A percentile compares a stretch with the other conserved stretches of the same genome.
Evolutionary conservation across 192 early-diverging fungal species (phyloP).

Genomic region (Linnemannia schmuckeri): DNA sequence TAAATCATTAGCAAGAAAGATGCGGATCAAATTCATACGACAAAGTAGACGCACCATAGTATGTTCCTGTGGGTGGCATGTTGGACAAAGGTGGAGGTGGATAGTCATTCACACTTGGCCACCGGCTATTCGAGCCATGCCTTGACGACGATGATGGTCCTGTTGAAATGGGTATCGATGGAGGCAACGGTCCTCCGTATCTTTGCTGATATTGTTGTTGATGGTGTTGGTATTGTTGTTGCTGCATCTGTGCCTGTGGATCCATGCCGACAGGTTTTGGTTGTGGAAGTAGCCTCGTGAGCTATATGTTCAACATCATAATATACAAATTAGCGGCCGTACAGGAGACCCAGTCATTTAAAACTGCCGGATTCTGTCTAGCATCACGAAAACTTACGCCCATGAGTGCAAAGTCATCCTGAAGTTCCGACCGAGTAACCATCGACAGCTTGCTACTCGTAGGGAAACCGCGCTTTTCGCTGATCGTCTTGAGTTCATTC

Average conservation of each 20-base stretch:
- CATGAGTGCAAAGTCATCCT: conserved; percentile 60
- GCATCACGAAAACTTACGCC: conserved; percentile 36
- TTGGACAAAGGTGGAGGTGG: conserved; percentile 8
- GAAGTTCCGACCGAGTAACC: conserved; percentile 47
- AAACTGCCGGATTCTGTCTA: neutral
- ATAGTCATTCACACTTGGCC: conserved; percentile 28
- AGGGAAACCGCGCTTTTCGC: conserved; percentile 60
- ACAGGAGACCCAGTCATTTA: neutral
- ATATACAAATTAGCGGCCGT: neutral
- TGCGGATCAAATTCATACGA: neutral
- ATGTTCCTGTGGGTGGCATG: conserved; percentile 26
- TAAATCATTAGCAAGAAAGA: neutral
- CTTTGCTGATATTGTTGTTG: neutral
- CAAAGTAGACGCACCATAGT: conserved; percentile 19
- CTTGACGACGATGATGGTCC: conserved; percentile 3
- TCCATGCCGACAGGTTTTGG: neutral
- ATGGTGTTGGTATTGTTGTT: neutral
- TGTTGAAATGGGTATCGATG: conserved; percentile 27
- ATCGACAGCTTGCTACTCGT: conserved; percentile 33
- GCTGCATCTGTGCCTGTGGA: neutral
- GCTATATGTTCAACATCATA: conserved; percentile 1
- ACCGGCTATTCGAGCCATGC: conserved; percentile 8
- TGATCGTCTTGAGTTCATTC: conserved; percentile 57
- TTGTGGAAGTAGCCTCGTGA: conserved; percentile 22
- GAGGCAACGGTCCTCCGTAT: conserved; percentile 5